Evolutionary conservation across 2,329 filamentous ascomycete genomes (phyloP), one percentile per base, ranked within the genome.

Genomic region (Penicillium sp.): DNA sequence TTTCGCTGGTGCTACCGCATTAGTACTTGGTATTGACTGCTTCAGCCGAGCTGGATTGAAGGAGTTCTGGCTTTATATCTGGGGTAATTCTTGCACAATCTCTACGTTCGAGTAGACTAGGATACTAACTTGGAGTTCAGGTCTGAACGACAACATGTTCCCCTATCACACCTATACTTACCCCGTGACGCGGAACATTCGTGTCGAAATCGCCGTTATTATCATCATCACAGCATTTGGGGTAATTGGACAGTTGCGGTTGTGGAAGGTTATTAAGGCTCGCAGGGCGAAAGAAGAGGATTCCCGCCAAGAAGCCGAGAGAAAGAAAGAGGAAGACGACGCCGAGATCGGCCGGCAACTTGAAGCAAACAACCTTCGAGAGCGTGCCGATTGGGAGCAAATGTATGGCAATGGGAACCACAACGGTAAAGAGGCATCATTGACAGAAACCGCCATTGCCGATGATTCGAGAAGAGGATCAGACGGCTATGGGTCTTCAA

Each of bases 41-140:
- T 95, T 93, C 64, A 93, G 86, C 64, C 80, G 85, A 57, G 90
- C 91, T n/a, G 93, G 93, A 0, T 76, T 95, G 63, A 96, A 96
- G 70, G 93, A 97, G 70, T 96, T 96, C 62, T 97, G 93, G 93
- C 81, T 90, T 6, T 97, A 95, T 69, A 80, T 95, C 34, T 97
- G 93, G 93, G 77, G 81, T 84, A 69, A 70, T 80, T 45, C 7
- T 29, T n/a, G 21, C 36, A 7, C 12, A 28, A 2, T n/a, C 10
- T 42, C 21, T 16, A 15, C 13, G 13, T 26, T 3, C 1, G 44
- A n/a, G 18, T 2, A 18, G 23, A 16, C 3, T 23, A 9, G 16
- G 42, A 29, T 33, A n/a, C 55, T 61, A 45, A 65, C 54, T 33
- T 39, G 13, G 7, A 15, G 18, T 39, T 28, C 56, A 85, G 82